Evolutionary conservation across 805 yeast genomes (phyloP).

Genomic region (Candida xyloterini): DNA sequence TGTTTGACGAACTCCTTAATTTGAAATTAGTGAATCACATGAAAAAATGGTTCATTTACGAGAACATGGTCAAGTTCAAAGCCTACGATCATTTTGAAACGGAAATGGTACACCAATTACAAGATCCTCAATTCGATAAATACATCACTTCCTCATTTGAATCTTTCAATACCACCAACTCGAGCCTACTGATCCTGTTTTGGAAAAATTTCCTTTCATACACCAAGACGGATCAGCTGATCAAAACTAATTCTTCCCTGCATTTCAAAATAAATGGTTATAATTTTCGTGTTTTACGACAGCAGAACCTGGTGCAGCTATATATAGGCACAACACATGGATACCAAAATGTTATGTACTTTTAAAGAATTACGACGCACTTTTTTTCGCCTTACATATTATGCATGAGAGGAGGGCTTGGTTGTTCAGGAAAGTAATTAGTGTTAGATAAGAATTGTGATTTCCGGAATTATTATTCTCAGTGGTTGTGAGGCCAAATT

Average conservation of each 20-base stretch:
- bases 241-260: conserved; percentile 2
- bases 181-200: conserved; percentile 22
- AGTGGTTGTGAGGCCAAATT: no score
- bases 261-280: conserved; percentile 27
- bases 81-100: conserved; percentile 17
- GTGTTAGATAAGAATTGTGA: no score
- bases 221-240: conserved; percentile 10
- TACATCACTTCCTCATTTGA: conserved; percentile 21
- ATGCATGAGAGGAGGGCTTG: no score
- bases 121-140: conserved; percentile 14
- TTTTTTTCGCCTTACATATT: background rate
- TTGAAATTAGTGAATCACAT: conserved; percentile 19
- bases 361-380: conserved; percentile 2
- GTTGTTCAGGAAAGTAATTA: no score
- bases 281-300: conserved; percentile 21
- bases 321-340: conserved; percentile 22
- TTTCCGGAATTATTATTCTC: no score
- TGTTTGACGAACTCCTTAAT: conserved; percentile 25
- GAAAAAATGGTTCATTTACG: conserved; percentile 27
- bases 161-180: conserved; percentile 18
- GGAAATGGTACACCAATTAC: conserved; percentile 21
- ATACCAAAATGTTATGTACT: conserved; percentile 24
- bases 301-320: conserved; percentile 20
- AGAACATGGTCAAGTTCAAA: conserved; percentile 21
- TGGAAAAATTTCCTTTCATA: conserved; percentile 24